A percentile compares a stretch with the other conserved stretches of the same genome.
Evolutionary conservation across 768 basidiomycete species (phyloP).

Genomic region (Suillus plorans): DNA sequence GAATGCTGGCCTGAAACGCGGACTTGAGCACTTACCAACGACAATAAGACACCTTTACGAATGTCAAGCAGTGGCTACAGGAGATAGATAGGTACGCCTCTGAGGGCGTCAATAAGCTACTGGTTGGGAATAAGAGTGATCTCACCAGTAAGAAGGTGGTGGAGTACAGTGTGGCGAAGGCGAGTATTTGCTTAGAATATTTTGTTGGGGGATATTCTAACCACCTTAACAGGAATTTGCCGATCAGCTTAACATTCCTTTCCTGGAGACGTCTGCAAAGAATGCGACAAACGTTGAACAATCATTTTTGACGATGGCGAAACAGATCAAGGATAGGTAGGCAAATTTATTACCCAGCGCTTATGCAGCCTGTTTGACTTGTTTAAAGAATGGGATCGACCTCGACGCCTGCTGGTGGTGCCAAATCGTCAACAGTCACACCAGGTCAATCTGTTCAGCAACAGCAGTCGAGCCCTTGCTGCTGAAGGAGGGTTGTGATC

Average conservation of each 20-base stretch:
- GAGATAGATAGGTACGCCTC: slow-evolving; percentile 96
- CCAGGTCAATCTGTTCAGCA: slow-evolving; percentile 84
- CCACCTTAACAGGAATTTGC: slow-evolving; percentile 75
- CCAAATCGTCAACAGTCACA: slow-evolving; percentile 81
- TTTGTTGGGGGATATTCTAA: slow-evolving; percentile 6
- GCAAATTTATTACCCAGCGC: slow-evolving; percentile 14
- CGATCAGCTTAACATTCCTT: slow-evolving; percentile 89
- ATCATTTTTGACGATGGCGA: slow-evolving; percentile 98
- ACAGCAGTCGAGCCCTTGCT: slow-evolving; percentile 73
- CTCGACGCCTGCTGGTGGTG: slow-evolving; percentile 67
- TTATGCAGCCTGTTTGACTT: slow-evolving; percentile 2
- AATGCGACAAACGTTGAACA: slow-evolving; percentile 98
- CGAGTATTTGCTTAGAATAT: slow-evolving; percentile 25
- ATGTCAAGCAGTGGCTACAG: slow-evolving; percentile 94
- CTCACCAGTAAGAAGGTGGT: slow-evolving; percentile 96
- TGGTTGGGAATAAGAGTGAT: slow-evolving; percentile 99
- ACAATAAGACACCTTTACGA: slow-evolving; percentile 81
- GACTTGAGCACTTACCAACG: slow-evolving; percentile 5
- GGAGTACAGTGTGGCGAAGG: slow-evolving; percentile 86
- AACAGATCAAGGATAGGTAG: slow-evolving; percentile 91
- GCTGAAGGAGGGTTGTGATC: slow-evolving; percentile 47
- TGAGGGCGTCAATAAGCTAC: slow-evolving; percentile 97
- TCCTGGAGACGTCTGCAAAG: slow-evolving; percentile 99
- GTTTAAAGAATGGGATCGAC: slow-evolving; percentile 77
- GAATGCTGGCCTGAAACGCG: slow-evolving; percentile 11